A percentile compares a stretch with the other conserved stretches of the same genome.
Evolutionary conservation across 345 rosid species (phyloP).

Genomic region (Rhodomyrtus tomentosa): DNA sequence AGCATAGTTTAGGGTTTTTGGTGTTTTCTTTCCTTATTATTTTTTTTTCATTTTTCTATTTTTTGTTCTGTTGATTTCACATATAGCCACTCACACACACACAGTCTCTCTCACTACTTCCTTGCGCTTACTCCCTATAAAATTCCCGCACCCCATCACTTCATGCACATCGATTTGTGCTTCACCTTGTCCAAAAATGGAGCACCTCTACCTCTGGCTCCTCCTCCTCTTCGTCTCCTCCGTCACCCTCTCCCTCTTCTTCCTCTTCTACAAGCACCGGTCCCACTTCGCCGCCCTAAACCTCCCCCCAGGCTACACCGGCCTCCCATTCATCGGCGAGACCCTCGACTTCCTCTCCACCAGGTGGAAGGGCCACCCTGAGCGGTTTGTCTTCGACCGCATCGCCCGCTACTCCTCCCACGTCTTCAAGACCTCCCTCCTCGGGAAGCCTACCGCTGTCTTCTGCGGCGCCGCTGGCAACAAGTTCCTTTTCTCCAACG

Average conservation of each 20-base stretch:
- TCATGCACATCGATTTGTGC: background rate
- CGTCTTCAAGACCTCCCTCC: constrained; percentile 14
- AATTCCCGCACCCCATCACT: background rate
- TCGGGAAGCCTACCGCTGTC: constrained; percentile 6
- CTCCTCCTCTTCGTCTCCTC: constrained; percentile 9
- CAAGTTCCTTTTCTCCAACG: constrained; percentile 11
- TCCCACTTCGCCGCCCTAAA: background rate
- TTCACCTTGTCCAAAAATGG: background rate
- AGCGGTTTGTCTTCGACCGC: constrained; percentile 11
- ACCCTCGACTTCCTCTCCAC: constrained; percentile 4
- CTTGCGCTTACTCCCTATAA: background rate
- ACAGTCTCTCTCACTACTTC: background rate
- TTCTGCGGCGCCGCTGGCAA: constrained; percentile 6
- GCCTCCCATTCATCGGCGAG: constrained; percentile 5
- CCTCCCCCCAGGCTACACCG: constrained; percentile 7
- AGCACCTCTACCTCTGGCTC: constrained; percentile 3
- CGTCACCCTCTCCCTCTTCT: constrained; percentile 1
- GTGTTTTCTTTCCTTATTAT: background rate
- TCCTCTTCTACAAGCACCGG: constrained; percentile 10
- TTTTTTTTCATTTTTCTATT: rapidly evolving
- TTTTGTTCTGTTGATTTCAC: background rate
- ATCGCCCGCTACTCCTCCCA: constrained; percentile 6
- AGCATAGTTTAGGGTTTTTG: no score
- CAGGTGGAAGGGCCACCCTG: constrained; percentile 11
- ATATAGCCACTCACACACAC: background rate